phyloP scores from a whole-genome alignment of 768 basidiomycete species.

The Leucogyrophana mollusca region DNA sequence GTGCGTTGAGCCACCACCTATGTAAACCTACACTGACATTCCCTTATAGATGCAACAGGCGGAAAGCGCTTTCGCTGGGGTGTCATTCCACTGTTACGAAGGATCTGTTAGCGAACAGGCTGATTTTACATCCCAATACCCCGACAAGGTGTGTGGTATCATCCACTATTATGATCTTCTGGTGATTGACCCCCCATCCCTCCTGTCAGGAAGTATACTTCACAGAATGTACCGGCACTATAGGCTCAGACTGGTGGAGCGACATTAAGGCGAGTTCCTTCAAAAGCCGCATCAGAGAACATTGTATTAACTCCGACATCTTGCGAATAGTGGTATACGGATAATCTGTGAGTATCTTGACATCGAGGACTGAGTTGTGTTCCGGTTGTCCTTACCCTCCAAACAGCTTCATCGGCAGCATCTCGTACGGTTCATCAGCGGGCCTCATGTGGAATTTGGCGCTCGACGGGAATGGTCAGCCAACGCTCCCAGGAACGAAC shows the following conservation, averaged over 20 bases:
- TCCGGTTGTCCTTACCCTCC: slow-evolving; percentile 19
- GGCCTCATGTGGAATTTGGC: slow-evolving; percentile 80
- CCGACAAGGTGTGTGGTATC: slow-evolving; percentile 43
- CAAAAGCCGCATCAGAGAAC: too few species aligned
- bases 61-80: slow-evolving; percentile 56
- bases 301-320: slow-evolving; percentile 9
- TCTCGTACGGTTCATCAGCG: slow-evolving; percentile 31
- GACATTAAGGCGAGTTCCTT: slow-evolving; percentile 61
- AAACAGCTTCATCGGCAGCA: slow-evolving; percentile 39
- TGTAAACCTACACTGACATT: slow-evolving; percentile 2
- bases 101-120: slow-evolving; percentile 55
- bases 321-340: slow-evolving; percentile 59
- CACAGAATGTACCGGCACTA: slow-evolving; percentile 64
- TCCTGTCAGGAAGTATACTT: slow-evolving; percentile 38
- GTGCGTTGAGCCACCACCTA: slow-evolving; percentile 23
- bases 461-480: slow-evolving; percentile 59
- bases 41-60: slow-evolving; percentile 53
- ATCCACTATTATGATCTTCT: not conserved
- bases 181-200: not conserved
- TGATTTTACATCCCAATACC: slow-evolving; percentile 53
- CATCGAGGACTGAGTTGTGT: slow-evolving; percentile 3
- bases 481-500: slow-evolving; percentile 59
- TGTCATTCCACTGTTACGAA: slow-evolving; percentile 71
- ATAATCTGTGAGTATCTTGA: slow-evolving; percentile 49
- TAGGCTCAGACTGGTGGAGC: slow-evolving; percentile 75